Conservation (phyloP, 2,329 filamentous ascomycete species). For the Coleophoma eucalyptorum region DNA sequence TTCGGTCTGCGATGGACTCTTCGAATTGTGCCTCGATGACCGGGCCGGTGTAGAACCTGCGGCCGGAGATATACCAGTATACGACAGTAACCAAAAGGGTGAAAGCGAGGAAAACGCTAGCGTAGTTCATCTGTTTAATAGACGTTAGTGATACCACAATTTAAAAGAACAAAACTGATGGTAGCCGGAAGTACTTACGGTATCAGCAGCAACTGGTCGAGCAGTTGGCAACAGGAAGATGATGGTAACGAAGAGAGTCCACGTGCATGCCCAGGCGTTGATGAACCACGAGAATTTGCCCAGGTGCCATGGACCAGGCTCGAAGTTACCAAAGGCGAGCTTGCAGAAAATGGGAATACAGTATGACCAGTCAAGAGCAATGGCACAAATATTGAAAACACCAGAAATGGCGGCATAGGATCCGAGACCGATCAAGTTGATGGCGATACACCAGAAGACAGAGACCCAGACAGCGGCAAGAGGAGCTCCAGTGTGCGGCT, state of each 20-base stretch:
- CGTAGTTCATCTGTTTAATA: constrained; percentile 47
- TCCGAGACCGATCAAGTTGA: constrained; percentile 56
- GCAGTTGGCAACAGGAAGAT: constrained; percentile 50
- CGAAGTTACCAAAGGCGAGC: constrained; percentile 41
- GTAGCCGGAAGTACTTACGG: constrained; percentile 26
- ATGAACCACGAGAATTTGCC: constrained; percentile 36
- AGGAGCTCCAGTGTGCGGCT: constrained; percentile 44
- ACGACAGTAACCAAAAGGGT: constrained; percentile 38
- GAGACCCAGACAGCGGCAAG: constrained; percentile 53
- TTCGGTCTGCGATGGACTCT: constrained; percentile 2
- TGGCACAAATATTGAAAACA: constrained; percentile 50
- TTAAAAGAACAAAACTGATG: not conserved
- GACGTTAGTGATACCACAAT: not conserved
- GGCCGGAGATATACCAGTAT: constrained; percentile 43
- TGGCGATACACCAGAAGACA: constrained; percentile 47
- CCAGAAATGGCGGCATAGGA: constrained; percentile 48
- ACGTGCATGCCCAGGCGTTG: constrained; percentile 45
- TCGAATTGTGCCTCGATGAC: constrained; percentile 19
- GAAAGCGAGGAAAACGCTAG: constrained; percentile 42
- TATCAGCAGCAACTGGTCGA: constrained; percentile 40
- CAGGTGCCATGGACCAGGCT: constrained; percentile 48
- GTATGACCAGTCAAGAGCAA: constrained; percentile 51
- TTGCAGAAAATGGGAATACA: constrained; percentile 54
- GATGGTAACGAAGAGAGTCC: constrained; percentile 48
- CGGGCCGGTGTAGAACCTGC: constrained; percentile 45